Conservation (phyloP, 2,329 filamentous ascomycete genomes). For the Colletotrichum tamarilloi region DNA sequence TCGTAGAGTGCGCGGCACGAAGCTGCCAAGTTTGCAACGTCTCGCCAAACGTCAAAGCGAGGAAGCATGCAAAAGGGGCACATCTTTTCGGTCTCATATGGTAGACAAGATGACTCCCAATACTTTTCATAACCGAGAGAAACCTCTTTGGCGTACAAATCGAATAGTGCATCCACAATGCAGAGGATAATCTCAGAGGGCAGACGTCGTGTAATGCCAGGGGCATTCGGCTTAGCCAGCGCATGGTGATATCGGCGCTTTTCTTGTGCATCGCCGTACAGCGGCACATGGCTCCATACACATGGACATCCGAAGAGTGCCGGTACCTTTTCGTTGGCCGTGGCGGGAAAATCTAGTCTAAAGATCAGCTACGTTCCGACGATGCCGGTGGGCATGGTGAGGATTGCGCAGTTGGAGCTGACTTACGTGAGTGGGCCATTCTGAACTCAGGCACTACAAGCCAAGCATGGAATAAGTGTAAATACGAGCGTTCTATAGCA, state of each 20-base stretch:
- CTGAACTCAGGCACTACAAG: background rate
- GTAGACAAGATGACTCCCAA: constrained; percentile 33
- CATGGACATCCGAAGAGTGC: constrained; percentile 29
- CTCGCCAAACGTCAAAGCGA: constrained; percentile 32
- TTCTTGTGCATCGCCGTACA: constrained; percentile 23
- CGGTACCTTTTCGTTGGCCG: constrained; percentile 21
- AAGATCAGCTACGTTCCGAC: background rate
- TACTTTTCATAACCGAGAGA: constrained; percentile 32
- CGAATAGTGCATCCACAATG: constrained; percentile 31
- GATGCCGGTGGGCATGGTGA: background rate
- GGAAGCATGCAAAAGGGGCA: constrained; percentile 34
- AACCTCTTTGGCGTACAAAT: constrained; percentile 21
- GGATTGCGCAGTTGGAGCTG: background rate
- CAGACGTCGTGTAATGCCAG: constrained; percentile 16
- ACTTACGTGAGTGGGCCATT: constrained; percentile 17
- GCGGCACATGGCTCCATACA: constrained; percentile 32
- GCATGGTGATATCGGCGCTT: constrained; percentile 15
- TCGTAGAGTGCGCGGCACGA: constrained; percentile 23
- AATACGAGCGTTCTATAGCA: background rate
- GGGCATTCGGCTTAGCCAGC: background rate
- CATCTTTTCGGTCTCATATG: constrained; percentile 24
- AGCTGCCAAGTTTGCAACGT: constrained; percentile 29
- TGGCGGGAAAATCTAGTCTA: background rate
- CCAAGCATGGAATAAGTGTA: background rate
- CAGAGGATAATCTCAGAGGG: constrained; percentile 32